phyloP scores from a whole-genome alignment of 768 basidiomycete genomes.

The Mycena sanguinolenta region DNA sequence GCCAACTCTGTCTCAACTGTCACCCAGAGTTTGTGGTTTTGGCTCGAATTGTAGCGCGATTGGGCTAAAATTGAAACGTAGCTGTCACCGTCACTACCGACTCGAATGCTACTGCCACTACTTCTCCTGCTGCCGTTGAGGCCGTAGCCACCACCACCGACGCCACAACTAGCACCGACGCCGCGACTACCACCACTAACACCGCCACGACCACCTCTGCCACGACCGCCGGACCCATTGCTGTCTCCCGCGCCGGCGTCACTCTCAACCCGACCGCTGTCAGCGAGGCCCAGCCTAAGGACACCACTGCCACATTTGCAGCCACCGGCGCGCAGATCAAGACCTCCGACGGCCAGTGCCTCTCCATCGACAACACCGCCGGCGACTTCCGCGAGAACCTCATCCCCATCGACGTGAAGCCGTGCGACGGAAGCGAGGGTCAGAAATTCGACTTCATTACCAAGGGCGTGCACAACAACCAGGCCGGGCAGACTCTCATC shows the following conservation, averaged over 20 bases:
- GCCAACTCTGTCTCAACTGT: constrained; percentile 1
- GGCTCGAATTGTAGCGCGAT: no score
- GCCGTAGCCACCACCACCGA: no score
- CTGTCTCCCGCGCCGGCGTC: constrained; percentile 32
- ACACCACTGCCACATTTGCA: constrained; percentile 46
- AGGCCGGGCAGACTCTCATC: constrained; percentile 42
- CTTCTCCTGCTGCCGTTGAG: no score
- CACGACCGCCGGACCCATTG: constrained; percentile 3
- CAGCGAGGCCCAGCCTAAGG: constrained; percentile 36
- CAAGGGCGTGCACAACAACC: constrained; percentile 47
- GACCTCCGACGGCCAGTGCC: constrained; percentile 41
- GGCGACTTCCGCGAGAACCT: constrained; percentile 49
- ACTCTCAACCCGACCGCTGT: constrained; percentile 37
- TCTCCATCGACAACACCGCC: constrained; percentile 44
- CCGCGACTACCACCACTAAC: not conserved
- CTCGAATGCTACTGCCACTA: not conserved
- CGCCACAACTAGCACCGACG: not conserved
- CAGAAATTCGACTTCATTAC: constrained; percentile 52
- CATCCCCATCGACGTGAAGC: constrained; percentile 44
- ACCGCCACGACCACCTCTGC: constrained; percentile 6
- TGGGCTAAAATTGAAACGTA: not conserved
- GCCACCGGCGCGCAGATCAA: constrained; percentile 44
- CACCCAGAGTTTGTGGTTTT: not conserved
- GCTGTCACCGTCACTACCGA: constrained; percentile 22
- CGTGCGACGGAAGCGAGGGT: constrained; percentile 44